phyloP scores from a whole-genome alignment of 306 rosid genomes.

The Cyamopsis tetragonoloba region DNA sequence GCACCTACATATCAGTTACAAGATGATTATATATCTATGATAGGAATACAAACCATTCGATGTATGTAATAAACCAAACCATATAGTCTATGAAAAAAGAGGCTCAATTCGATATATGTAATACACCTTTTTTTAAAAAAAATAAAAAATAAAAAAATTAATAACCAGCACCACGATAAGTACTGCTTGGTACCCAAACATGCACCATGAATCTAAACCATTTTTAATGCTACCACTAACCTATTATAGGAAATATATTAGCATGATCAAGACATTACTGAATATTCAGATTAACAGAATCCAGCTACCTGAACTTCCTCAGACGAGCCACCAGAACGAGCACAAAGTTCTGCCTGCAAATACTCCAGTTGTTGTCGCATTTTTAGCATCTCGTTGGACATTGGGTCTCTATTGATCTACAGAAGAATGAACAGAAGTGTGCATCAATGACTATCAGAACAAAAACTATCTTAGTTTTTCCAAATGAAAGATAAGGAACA shows the following conservation, averaged over 20 bases:
- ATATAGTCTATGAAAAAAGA: neutral
- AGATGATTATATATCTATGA: constrained; percentile 24
- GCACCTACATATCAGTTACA: constrained; percentile 50
- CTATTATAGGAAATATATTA: constrained; percentile 1
- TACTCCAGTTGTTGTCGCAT: constrained; percentile 94
- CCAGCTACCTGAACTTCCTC: constrained; percentile 86
- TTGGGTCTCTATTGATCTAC: constrained; percentile 96
- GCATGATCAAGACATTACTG: constrained; percentile 10
- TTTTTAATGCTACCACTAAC: constrained; percentile 12
- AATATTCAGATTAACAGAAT: constrained; percentile 2
- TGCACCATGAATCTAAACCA: constrained; percentile 5
- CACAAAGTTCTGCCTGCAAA: constrained; percentile 97
- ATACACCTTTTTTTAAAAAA: constrained; percentile 1
- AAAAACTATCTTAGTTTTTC: constrained; percentile 20
- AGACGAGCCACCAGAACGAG: constrained; percentile 87
- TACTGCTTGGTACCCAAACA: constrained; percentile 15
- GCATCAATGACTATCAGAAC: constrained; percentile 11
- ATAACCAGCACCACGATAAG: constrained; percentile 15
- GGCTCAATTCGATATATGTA: neutral
- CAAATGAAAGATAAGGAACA: neutral
- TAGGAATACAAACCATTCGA: neutral
- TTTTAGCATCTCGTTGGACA: constrained; percentile 95
- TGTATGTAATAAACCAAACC: neutral
- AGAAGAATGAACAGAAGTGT: constrained; percentile 20
- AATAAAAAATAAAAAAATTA: too few relatives aligned